Base-by-base conservation (phyloP, 75 land plant species). In the Larix kaempferi region DNA sequence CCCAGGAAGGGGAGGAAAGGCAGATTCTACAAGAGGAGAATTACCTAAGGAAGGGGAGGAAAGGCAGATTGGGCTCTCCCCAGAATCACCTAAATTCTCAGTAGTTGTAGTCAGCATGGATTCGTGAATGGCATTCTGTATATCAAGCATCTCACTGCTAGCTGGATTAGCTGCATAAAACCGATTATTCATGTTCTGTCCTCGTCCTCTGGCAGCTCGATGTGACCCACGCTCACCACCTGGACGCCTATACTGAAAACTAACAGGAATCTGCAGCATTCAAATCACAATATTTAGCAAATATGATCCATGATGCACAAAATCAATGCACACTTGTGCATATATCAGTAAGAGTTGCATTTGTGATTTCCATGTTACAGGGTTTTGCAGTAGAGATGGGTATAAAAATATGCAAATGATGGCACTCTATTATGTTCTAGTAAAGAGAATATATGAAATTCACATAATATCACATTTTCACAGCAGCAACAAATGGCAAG, bases 1-100 rank as follows among this genome's bases (percentile, higher is more conserved):
- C 13, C 74, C 90, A 3, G 79, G 72, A 5, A 90, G 83, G 5
- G 98, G 98, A 74, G 99, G 99, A 78, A 98, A 95, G 17, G 91
- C 88, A 74, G 92, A 87, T 29, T 93, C 88, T 67, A 66, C 81
- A 25, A 95, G 82, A 21, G 61, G 66, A 12, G 19, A 65, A 61
- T 29, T n/a, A n/a, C n/a, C n/a, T n/a, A n/a, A 3, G 79, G 72
- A 5, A 90, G 83, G 5, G 98, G 98, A 74, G 99, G 99, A 78
- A 98, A 95, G 17, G 91, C 88, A 74, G 92, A 87, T 91, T 14
- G 71, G 4, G 11, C 23, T 29, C 17, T 41, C 52, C 10, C 52
- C 10, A 0, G 52, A 76, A 44, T 44, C 7, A 44, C 33, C 33
- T 29, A 8, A 44, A 44, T 44, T 8, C 52, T 7, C 52, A 39